These are phyloP conservation scores for Fusarium annulatum DNA, from an alignment of 2,329 filamentous ascomycete species.

Conservation along the genomic window DNA sequence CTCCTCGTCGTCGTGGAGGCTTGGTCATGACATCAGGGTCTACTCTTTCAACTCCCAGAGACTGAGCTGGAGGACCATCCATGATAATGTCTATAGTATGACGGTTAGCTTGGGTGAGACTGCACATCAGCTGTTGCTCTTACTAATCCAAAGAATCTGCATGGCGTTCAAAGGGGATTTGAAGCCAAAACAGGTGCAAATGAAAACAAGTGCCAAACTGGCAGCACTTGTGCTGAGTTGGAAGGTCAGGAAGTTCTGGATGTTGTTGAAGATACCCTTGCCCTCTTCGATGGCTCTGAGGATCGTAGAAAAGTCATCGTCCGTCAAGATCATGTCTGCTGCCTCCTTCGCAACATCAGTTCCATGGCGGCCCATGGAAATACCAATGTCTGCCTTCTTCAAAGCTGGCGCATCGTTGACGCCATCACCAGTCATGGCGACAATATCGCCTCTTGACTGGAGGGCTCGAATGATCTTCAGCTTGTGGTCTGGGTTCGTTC, in stretches of 20 bases:
- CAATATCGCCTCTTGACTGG: constrained; percentile 92
- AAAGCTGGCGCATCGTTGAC: constrained; percentile 97
- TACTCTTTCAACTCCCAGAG: constrained; percentile 93
- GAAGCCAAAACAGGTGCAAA: constrained; percentile 93
- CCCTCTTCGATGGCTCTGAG: constrained; percentile 96
- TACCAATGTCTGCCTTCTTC: constrained; percentile 97
- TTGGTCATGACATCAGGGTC: constrained; percentile 94
- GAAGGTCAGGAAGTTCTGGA: constrained; percentile 99
- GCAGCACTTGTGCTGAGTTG: constrained; percentile 97
- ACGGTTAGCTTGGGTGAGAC: constrained; percentile 21
- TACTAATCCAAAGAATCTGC: constrained; percentile 99
- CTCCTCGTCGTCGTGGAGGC: constrained; percentile 84
- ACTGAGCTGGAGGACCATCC: constrained; percentile 98
- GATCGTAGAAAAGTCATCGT: constrained; percentile 92
- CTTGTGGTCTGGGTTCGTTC: constrained; percentile 97
- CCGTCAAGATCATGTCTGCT: constrained; percentile 91
- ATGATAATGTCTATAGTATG: constrained; percentile 87
- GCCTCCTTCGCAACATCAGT: constrained; percentile 98
- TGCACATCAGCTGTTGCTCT: constrained; percentile 52
- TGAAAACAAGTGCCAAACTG: constrained; percentile 86
- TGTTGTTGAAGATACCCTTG: constrained; percentile 99
- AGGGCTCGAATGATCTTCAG: constrained; percentile 95
- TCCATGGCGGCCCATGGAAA: constrained; percentile 93
- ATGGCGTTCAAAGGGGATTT: constrained; percentile 97
- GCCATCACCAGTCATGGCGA: constrained; percentile 98